Evolutionary conservation across 108 stramenopile genomes (phyloP).

Genomic region (Cylindrotheca closterium): DNA sequence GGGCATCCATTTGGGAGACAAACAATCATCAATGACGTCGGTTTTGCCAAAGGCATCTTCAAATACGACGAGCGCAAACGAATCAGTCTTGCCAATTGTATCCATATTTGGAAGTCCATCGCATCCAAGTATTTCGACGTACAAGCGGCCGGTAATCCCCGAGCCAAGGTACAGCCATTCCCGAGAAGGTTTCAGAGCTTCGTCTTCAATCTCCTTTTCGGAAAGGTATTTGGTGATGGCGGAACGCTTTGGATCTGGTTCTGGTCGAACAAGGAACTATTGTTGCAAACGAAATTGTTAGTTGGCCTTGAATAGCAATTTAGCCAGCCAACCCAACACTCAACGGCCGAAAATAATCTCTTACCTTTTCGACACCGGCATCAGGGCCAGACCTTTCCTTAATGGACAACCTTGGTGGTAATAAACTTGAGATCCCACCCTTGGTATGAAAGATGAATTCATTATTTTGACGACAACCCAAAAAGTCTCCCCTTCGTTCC

Average conservation of each 20-base stretch:
- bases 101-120: constrained; percentile 79
- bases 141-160: constrained; percentile 67
- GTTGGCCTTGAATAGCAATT: too few relatives aligned
- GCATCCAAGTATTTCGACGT: constrained; percentile 68
- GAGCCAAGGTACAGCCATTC: constrained; percentile 68
- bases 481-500: constrained; percentile 5
- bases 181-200: constrained; percentile 41
- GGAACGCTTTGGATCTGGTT: constrained; percentile 61
- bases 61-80: constrained; percentile 65
- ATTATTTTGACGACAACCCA: not conserved
- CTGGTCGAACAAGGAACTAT: constrained; percentile 48
- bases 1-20: constrained; percentile 75
- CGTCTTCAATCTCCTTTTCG: constrained; percentile 50
- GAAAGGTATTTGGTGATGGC: constrained; percentile 73
- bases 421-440: not conserved
- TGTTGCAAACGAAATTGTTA: not conserved
- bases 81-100: constrained; percentile 68
- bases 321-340: too few relatives aligned
- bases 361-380: constrained; percentile 18
- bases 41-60: constrained; percentile 58
- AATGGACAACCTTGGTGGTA: not conserved
- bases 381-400: not conserved
- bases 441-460: not conserved
- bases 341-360: not conserved
- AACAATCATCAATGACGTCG: constrained; percentile 73